Evolutionary conservation across 163 green algal species (phyloP).

Genomic region (Trebouxia gelatinosa): DNA sequence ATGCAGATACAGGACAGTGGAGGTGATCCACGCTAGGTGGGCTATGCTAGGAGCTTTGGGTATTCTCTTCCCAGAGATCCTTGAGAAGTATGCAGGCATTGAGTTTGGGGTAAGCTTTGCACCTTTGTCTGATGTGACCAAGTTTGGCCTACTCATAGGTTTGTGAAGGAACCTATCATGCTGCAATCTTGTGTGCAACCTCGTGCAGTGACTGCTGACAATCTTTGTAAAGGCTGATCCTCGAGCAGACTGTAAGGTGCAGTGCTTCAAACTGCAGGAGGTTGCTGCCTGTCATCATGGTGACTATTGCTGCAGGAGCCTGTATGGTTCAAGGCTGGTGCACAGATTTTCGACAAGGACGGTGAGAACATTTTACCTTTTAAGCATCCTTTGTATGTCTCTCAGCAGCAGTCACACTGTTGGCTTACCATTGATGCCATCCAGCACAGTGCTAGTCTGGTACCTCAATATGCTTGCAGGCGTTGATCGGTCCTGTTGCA

Average conservation of each 20-base stretch:
- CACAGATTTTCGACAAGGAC: constrained; percentile 84
- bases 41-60: constrained; percentile 92
- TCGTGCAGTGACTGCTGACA: too few species aligned
- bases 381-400: background rate
- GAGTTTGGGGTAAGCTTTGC: constrained; percentile 18
- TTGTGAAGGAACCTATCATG: too few species aligned
- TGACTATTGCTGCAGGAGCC: constrained; percentile 66
- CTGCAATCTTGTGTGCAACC: too few species aligned
- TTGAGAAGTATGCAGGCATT: constrained; percentile 10
- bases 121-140: too few species aligned
- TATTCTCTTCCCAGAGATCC: constrained; percentile 41
- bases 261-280: too few species aligned
- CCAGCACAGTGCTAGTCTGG: background rate
- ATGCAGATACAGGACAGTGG: constrained; percentile 71
- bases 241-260: too few species aligned
- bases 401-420: background rate
- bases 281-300: too few species aligned
- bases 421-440: background rate
- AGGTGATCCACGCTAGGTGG: constrained; percentile 92
- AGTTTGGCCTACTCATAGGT: too few species aligned
- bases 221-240: too few species aligned
- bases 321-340: constrained; percentile 91
- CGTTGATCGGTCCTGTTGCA: too few species aligned
- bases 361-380: constrained; percentile 59
- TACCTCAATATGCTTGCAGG: too few species aligned